phyloP scores from a whole-genome alignment of 2,329 filamentous ascomycete genomes.

The Colletotrichum spaethianum region DNA sequence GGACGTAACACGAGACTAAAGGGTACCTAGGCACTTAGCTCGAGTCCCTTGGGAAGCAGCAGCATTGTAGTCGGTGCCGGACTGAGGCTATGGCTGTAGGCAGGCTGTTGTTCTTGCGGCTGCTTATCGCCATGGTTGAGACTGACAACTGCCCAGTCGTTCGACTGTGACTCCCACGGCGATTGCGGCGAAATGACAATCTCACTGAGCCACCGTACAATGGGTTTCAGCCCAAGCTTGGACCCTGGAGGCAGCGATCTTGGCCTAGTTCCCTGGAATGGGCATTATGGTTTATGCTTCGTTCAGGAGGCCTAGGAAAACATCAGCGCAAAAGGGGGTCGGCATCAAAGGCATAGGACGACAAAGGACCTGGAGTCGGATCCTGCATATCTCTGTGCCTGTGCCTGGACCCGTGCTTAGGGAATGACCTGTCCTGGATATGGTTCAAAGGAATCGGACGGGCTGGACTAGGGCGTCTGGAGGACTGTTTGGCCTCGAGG shows the following conservation, averaged over 20 bases:
- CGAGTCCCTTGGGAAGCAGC: constrained; percentile 17
- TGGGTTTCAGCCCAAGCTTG: constrained; percentile 40
- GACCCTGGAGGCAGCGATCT: constrained; percentile 33
- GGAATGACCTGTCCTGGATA: constrained; percentile 13
- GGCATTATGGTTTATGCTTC: constrained; percentile 17
- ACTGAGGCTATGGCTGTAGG: constrained; percentile 15
- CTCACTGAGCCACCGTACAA: constrained; percentile 27
- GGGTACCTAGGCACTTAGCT: constrained; percentile 6
- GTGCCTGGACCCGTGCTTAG: neutral
- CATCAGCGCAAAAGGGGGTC: constrained; percentile 35
- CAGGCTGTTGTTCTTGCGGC: constrained; percentile 4
- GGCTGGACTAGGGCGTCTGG: neutral
- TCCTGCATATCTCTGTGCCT: neutral
- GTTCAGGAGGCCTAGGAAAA: constrained; percentile 1
- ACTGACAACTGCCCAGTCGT: neutral
- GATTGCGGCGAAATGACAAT: constrained; percentile 10
- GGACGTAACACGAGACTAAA: constrained; percentile 17
- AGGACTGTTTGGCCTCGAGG: neutral
- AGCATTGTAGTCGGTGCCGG: constrained; percentile 13
- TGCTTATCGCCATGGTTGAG: neutral
- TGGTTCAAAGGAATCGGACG: constrained; percentile 9
- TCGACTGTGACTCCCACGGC: neutral
- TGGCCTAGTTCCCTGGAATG: constrained; percentile 14
- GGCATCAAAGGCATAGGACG: constrained; percentile 15
- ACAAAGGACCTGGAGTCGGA: constrained; percentile 18